Percentiles rank a stretch among this genome's conserved stretches.
Evolutionary conservation across 345 rosid genomes (phyloP).

Genomic region (Passiflora organensis): DNA sequence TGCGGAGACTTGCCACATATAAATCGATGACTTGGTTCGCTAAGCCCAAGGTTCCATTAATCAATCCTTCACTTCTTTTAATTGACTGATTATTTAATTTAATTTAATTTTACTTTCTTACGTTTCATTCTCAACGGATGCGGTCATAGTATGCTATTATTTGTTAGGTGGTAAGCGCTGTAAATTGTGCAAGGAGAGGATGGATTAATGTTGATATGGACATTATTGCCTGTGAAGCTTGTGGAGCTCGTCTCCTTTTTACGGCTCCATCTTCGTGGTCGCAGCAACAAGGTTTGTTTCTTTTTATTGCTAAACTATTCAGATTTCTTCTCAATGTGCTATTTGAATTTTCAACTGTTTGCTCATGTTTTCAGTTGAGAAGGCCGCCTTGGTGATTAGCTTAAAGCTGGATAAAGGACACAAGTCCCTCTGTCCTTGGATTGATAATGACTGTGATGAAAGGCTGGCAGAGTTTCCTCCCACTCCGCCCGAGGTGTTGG

Average conservation of each 20-base stretch:
- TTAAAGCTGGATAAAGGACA: constrained; percentile 85
- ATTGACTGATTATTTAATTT: neutral
- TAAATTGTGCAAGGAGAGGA: constrained; percentile 88
- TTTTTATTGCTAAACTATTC: constrained; percentile 4
- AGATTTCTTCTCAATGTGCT: too few species aligned
- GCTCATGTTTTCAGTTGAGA: constrained; percentile 56
- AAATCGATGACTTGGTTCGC: constrained; percentile 99
- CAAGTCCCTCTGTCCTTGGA: constrained; percentile 79
- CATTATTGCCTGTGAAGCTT: constrained; percentile 77
- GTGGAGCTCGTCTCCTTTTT: constrained; percentile 78
- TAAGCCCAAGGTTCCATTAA: constrained; percentile 63
- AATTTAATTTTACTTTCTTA: neutral
- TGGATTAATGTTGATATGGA: constrained; percentile 86
- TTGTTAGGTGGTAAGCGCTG: constrained; percentile 74
- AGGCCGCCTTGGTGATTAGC: constrained; percentile 82
- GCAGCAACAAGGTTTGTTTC: constrained; percentile 62
- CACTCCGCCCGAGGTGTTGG: constrained; percentile 53
- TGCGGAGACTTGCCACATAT: constrained; percentile 76
- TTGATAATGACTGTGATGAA: constrained; percentile 73
- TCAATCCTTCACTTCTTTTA: neutral
- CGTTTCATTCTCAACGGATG: neutral
- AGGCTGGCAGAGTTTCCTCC: constrained; percentile 86
- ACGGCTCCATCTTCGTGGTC: constrained; percentile 85
- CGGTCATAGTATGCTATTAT: constrained; percentile 4
- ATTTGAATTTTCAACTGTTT: constrained; percentile 18